Percentiles rank a stretch among this genome's conserved stretches.
phyloP scores from a whole-genome alignment of 179 eudicot species.

The Spinacia oleracea region DNA sequence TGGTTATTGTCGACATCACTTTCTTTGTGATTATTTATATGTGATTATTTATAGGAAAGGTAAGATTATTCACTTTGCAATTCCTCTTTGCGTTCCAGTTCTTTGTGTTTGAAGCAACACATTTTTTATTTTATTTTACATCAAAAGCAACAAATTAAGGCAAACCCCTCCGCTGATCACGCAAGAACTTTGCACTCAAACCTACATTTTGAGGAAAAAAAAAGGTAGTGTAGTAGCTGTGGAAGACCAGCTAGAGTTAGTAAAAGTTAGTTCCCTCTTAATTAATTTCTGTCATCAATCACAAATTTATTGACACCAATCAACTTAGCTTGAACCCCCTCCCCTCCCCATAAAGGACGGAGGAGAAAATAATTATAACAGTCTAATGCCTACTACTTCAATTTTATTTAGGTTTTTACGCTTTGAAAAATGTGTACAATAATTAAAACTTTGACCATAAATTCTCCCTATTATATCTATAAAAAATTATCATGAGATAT shows the following conservation, averaged over 20 bases:
- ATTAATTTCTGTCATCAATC: background rate
- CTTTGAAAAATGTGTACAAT: too few relatives aligned
- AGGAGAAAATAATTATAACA: background rate
- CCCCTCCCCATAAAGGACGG: conserved; percentile 11
- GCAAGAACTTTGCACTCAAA: conserved; percentile 17
- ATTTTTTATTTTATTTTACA: too few relatives aligned
- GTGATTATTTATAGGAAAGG: too few relatives aligned
- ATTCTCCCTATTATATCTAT: too few relatives aligned
- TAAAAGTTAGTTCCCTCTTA: conserved; percentile 2
- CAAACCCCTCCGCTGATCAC: conserved; percentile 17
- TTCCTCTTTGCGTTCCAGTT: background rate
- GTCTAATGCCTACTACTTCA: too few relatives aligned
- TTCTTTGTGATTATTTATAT: too few relatives aligned
- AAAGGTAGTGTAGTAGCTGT: background rate
- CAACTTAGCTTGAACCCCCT: background rate
- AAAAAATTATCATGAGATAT: too few relatives aligned
- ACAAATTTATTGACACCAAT: background rate
- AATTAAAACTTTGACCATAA: too few relatives aligned
- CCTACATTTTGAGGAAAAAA: background rate
- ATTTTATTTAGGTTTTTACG: too few relatives aligned
- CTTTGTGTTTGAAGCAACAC: background rate
- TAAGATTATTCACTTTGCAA: background rate
- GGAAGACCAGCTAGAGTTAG: conserved; percentile 1
- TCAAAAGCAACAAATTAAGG: conserved; percentile 4
- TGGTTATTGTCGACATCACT: too few relatives aligned